phyloP scores from a whole-genome alignment of 495 filamentous ascomycete species.

The Aspergillus bertholletiae region DNA sequence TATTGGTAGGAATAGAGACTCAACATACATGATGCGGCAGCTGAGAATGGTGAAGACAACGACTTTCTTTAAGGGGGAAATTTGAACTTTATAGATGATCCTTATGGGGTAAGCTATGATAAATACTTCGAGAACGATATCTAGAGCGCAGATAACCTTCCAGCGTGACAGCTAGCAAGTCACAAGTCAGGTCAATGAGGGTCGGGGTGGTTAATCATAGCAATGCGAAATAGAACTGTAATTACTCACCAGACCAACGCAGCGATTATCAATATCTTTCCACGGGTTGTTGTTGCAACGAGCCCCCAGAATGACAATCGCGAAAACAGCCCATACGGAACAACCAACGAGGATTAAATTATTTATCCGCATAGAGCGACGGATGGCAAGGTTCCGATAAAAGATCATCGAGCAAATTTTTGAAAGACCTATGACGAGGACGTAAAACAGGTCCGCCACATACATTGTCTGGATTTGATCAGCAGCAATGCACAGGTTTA shows the following conservation, averaged over 20 bases:
- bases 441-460: constrained; percentile 18
- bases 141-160: constrained; percentile 21
- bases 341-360: neutral
- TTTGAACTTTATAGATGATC: constrained; percentile 18
- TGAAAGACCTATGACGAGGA: constrained; percentile 15
- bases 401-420: constrained; percentile 15
- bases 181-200: neutral
- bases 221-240: neutral
- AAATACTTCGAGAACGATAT: constrained; percentile 20
- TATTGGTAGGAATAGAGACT: neutral
- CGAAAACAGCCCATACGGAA: neutral
- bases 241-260: neutral
- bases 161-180: constrained; percentile 22
- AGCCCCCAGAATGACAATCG: neutral
- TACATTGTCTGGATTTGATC: neutral
- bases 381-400: constrained; percentile 4
- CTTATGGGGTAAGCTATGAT: constrained; percentile 16
- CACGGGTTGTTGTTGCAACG: neutral
- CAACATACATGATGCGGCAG: constrained; percentile 22
- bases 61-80: constrained; percentile 13
- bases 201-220: neutral
- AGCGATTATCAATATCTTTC: neutral
- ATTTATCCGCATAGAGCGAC: neutral
- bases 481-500: neutral
- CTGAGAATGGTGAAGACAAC: constrained; percentile 18